phyloP scores from a whole-genome alignment of 768 basidiomycete genomes.

The Naematelia encephala region DNA sequence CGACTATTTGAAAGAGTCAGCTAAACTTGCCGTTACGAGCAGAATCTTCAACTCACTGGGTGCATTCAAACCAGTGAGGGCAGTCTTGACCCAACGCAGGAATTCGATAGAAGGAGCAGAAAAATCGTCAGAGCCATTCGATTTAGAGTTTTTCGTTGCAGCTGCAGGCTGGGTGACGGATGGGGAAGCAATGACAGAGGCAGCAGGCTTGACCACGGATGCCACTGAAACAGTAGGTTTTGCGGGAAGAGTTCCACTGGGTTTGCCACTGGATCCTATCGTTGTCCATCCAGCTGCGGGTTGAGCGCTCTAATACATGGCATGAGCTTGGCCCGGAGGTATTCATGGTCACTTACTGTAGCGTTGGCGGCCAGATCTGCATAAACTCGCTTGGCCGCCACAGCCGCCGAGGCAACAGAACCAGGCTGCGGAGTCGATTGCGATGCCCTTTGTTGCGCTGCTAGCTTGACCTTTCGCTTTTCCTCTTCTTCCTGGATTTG shows the following conservation, averaged over 20 bases:
- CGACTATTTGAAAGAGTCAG: slow-evolving; percentile 59
- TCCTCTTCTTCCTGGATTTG: slow-evolving; percentile 99
- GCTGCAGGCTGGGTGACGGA: slow-evolving; percentile 16
- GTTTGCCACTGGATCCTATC: slow-evolving; percentile 68
- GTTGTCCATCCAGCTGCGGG: slow-evolving; percentile 71
- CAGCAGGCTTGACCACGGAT: slow-evolving; percentile 34
- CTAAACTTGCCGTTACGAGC: not conserved
- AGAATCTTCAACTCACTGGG: slow-evolving; percentile 64
- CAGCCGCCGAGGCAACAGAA: slow-evolving; percentile 49
- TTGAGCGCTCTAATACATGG: slow-evolving; percentile 32
- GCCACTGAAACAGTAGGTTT: slow-evolving; percentile 49
- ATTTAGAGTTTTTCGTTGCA: slow-evolving; percentile 50
- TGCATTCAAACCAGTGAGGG: slow-evolving; percentile 70
- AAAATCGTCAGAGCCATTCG: slow-evolving; percentile 60
- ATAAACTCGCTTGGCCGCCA: slow-evolving; percentile 63
- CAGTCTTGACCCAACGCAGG: slow-evolving; percentile 81
- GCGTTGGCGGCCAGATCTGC: slow-evolving; percentile 70
- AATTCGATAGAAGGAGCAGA: slow-evolving; percentile 80
- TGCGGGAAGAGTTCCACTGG: slow-evolving; percentile 36
- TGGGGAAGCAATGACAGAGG: slow-evolving; percentile 15
- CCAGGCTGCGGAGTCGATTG: slow-evolving; percentile 56
- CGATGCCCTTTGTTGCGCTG: slow-evolving; percentile 42
- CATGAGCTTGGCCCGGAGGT: not conserved
- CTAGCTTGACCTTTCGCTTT: slow-evolving; percentile 64
- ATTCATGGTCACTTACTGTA: slow-evolving; percentile 14